Evolutionary conservation across 2,329 filamentous ascomycete species (phyloP), one percentile per base, ranked within the genome.

Genomic region (Didymella arachidicola): DNA sequence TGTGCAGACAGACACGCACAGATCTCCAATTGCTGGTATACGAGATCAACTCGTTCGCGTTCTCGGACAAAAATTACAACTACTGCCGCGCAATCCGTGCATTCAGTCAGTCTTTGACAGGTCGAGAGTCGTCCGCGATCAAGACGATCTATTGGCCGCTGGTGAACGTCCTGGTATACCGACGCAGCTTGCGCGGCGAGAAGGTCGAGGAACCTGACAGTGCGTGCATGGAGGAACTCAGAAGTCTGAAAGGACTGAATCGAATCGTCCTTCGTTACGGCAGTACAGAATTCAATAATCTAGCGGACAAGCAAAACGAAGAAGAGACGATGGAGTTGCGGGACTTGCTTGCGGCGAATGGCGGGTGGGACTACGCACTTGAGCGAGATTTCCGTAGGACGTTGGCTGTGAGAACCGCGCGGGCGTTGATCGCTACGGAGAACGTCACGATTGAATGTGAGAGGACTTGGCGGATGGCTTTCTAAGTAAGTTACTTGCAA

Each of bases 1-100:
- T 55, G 2, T 55, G 52, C 45, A 36, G 44, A 16, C 52, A 49
- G 29, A 43, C 36, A 16, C 52, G 45, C 11, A 19, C 36, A 19
- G 44, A 55, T 3, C 42, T 39, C 1, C 44, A 55, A 4, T 1
- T 18, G 7, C 30, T 44, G 8, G 45, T 55, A 2, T 49, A 49
- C n/a, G 43, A 55, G 36, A n/a, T 42, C 44, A 49, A 55, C 19
- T 22, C 19, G 7, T 55, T 55, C 29, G 36, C 52, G 1, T 55
- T 55, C 34, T 36, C 52, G 30, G 26, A 29, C 12, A 22, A 5
- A 12, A 27, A 55, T 44, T 8, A 43, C n/a, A 55, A 50, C 14
- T 56, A 25, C 22, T 12, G 39, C 22, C 27, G 25, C 7, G 53
- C 53, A 4, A 43, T 50, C 3, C 45, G 30, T 14, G 53, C 38